These are phyloP conservation scores for Fusarium newnesense DNA, from an alignment of 2,329 filamentous ascomycete species.

Conservation along the genomic window DNA sequence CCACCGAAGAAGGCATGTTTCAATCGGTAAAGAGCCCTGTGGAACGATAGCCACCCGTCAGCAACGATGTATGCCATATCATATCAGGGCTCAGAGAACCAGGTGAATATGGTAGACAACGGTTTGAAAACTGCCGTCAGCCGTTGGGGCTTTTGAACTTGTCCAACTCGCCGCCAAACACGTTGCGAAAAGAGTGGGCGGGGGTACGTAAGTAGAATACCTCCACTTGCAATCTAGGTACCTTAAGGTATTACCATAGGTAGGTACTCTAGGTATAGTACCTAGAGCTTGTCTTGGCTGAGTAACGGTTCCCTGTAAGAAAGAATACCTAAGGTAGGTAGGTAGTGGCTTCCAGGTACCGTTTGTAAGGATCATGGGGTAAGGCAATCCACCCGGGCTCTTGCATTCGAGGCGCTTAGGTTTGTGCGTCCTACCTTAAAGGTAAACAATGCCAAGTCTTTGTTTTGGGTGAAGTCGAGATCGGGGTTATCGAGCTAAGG, in stretches of 20 bases:
- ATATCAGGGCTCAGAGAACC: background rate
- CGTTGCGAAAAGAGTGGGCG: constrained; percentile 26
- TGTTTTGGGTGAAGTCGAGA: background rate
- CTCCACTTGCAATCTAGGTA: background rate
- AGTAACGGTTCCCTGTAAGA: constrained; percentile 1
- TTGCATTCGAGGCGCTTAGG: background rate
- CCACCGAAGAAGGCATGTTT: constrained; percentile 19
- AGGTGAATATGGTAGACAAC: background rate
- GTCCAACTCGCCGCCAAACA: constrained; percentile 23
- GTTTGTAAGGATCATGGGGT: background rate
- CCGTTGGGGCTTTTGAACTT: constrained; percentile 31
- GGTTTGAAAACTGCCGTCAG: constrained; percentile 25
- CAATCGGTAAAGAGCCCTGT: constrained; percentile 1
- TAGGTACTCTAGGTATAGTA: background rate
- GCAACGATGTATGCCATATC: background rate
- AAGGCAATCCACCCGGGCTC: background rate
- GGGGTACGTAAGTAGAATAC: constrained; percentile 15
- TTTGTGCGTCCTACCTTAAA: background rate
- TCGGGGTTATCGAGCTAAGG: background rate
- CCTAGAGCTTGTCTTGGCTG: constrained; percentile 5
- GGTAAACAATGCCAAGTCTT: constrained; percentile 7
- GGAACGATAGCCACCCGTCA: background rate
- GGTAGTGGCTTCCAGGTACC: background rate
- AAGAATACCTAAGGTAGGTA: background rate
- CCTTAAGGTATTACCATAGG: background rate